phyloP scores from a whole-genome alignment of 208 protist species.

The Trypanosoma platydactyli region DNA sequence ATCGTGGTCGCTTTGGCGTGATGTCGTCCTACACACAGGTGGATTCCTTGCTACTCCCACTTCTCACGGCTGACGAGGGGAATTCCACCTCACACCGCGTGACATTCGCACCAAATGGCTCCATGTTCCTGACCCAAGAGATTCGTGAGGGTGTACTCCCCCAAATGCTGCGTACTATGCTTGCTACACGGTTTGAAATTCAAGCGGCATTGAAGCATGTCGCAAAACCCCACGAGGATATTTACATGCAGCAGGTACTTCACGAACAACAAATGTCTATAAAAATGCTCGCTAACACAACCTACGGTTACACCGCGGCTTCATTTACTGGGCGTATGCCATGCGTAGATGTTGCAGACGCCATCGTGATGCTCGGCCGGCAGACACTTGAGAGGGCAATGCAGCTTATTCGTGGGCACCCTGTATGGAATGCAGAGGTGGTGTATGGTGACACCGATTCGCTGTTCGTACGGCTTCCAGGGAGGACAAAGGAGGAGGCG shows the following conservation, averaged over 20 bases:
- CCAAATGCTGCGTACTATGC: slow-evolving; percentile 68
- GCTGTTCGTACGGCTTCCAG: slow-evolving; percentile 95
- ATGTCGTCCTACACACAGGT: slow-evolving; percentile 46
- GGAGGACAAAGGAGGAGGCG: slow-evolving; percentile 57
- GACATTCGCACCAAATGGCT: slow-evolving; percentile 71
- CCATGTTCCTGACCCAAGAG: slow-evolving; percentile 64
- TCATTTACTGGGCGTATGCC: slow-evolving; percentile 98
- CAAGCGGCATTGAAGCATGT: slow-evolving; percentile 73
- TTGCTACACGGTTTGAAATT: slow-evolving; percentile 83
- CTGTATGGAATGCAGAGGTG: slow-evolving; percentile 93
- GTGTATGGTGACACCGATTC: slow-evolving; percentile 99
- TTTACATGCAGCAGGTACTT: slow-evolving; percentile 63
- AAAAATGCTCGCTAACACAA: slow-evolving; percentile 99
- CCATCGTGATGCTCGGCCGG: slow-evolving; percentile 98
- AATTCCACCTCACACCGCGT: slow-evolving; percentile 61
- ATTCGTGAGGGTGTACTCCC: slow-evolving; percentile 72
- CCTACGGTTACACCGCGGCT: slow-evolving; percentile 99
- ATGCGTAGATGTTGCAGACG: slow-evolving; percentile 95
- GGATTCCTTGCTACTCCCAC: slow-evolving; percentile 58
- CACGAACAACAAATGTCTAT: slow-evolving; percentile 98
- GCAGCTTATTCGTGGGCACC: slow-evolving; percentile 93
- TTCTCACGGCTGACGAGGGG: slow-evolving; percentile 89
- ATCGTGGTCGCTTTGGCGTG: slow-evolving; percentile 66
- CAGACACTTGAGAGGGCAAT: slow-evolving; percentile 99
- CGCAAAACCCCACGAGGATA: slow-evolving; percentile 46